These are phyloP conservation scores for Fragilariopsis cylindrus DNA, from an alignment of 108 stramenopile species.

Conservation along the genomic window DNA sequence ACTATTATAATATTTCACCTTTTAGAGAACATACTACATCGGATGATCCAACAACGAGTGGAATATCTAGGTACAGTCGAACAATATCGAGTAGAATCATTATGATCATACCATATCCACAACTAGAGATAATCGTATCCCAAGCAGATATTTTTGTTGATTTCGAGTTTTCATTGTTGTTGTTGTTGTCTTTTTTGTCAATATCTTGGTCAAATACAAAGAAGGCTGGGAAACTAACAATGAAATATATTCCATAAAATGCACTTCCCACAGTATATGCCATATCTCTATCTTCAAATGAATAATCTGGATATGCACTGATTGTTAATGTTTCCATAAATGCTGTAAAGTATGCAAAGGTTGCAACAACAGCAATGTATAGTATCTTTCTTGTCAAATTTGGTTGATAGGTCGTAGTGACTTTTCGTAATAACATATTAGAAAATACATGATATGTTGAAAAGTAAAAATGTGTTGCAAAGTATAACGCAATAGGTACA, in stretches of 20 bases:
- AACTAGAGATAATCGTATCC: constrained; percentile 79
- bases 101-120: constrained; percentile 94
- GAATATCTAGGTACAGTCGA: constrained; percentile 80
- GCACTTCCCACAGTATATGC: constrained; percentile 62
- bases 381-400: constrained; percentile 51
- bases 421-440: constrained; percentile 86
- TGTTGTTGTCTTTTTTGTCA: constrained; percentile 19
- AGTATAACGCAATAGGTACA: constrained; percentile 92
- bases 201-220: constrained; percentile 72
- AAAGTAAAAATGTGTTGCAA: constrained; percentile 98
- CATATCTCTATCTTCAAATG: constrained; percentile 82
- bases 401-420: constrained; percentile 55
- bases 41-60: constrained; percentile 61
- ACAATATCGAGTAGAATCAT: constrained; percentile 91
- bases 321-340: constrained; percentile 99
- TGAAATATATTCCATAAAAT: constrained; percentile 98
- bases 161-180: background rate
- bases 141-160: constrained; percentile 47
- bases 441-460: constrained; percentile 92
- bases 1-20: too few relatives aligned
- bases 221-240: constrained; percentile 96
- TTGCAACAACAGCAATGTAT: constrained; percentile 52
- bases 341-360: constrained; percentile 88
- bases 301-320: constrained; percentile 93
- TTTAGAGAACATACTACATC: constrained; percentile 23